Conservation (phyloP, 208 protist species). For the Trichomonas tenax region DNA sequence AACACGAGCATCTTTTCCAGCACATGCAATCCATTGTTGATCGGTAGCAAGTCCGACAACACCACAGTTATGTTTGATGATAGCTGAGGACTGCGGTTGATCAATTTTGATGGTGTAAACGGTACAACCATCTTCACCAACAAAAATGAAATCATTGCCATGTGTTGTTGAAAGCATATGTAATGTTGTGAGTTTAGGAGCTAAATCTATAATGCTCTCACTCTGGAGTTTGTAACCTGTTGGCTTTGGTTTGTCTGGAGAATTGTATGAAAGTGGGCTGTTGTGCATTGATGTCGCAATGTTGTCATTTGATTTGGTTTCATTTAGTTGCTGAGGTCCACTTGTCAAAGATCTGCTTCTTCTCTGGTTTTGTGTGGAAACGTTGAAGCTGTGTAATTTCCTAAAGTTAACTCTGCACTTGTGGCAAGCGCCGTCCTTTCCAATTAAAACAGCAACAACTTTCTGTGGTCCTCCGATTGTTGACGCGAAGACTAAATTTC, state of each 20-base stretch:
- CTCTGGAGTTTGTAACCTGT: not conserved
- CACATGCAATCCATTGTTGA: not conserved
- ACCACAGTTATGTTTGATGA: not conserved
- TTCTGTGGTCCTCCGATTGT: not conserved
- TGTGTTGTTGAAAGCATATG: not conserved
- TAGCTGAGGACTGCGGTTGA: not conserved
- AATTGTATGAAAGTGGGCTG: not conserved
- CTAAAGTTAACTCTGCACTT: not conserved
- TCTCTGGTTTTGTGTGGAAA: not conserved
- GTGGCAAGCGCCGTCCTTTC: not conserved
- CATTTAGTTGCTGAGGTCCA: not conserved
- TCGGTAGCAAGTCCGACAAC: not conserved
- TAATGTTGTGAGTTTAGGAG: not conserved
- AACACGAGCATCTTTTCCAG: not conserved
- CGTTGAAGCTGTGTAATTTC: not conserved
- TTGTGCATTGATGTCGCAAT: not conserved
- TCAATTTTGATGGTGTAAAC: not conserved
- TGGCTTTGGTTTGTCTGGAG: not conserved
- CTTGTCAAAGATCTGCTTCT: not conserved
- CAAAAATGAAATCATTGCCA: not conserved
- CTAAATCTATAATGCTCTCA: not conserved
- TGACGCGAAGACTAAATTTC: not conserved
- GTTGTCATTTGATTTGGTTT: not conserved
- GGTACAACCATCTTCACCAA: not conserved
- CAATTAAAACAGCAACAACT: not conserved